Evolutionary conservation across 78 protist species (phyloP).

Genomic region (Planoprotostelium fungivorum): DNA sequence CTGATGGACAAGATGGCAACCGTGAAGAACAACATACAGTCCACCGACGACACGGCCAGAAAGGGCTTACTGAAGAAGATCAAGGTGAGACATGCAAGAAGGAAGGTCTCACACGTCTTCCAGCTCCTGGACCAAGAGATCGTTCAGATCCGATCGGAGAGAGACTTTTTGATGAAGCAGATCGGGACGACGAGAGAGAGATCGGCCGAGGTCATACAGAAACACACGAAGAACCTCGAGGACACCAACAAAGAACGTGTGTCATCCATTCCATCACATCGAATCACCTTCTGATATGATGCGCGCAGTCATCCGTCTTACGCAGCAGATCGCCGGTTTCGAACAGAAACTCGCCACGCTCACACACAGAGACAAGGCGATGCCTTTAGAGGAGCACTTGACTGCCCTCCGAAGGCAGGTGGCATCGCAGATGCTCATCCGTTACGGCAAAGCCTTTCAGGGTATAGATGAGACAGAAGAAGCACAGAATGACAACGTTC

Average conservation of each 20-base stretch:
- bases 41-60: not conserved
- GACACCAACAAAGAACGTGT: not conserved
- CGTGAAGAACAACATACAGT: not conserved
- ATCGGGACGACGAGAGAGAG: not conserved
- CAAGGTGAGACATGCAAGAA: not conserved
- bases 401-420: not conserved
- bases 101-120: not conserved
- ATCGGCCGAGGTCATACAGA: not conserved
- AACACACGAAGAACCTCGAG: not conserved
- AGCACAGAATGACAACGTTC: too few relatives aligned
- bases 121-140: not conserved
- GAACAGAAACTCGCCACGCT: not conserved
- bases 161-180: not conserved
- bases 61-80: not conserved
- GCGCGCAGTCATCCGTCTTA: not conserved
- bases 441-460: not conserved
- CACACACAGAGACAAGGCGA: not conserved
- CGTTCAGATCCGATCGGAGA: not conserved
- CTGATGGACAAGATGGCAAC: not conserved
- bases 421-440: not conserved
- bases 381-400: not conserved
- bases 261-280: not conserved
- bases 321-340: not conserved
- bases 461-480: too few relatives aligned
- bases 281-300: not conserved